phyloP scores from a whole-genome alignment of 805 yeast species.

The Brettanomyces nanus region DNA sequence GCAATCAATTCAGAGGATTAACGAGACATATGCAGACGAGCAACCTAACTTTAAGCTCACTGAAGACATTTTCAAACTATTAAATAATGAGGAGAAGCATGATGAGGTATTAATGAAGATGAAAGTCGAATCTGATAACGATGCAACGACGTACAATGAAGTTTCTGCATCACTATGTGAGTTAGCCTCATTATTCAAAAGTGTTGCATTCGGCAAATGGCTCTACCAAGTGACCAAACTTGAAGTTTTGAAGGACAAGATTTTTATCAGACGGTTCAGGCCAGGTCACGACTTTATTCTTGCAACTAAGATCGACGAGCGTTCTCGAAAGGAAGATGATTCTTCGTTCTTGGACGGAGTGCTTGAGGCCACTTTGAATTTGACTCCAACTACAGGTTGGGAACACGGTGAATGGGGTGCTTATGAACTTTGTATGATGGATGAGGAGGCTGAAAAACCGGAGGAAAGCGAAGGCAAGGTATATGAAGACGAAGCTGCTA shows the following conservation, averaged over 20 bases:
- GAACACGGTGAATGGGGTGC: conserved; percentile 89
- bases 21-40: conserved; percentile 34
- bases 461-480: conserved; percentile 14
- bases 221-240: conserved; percentile 53
- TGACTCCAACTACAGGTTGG: conserved; percentile 85
- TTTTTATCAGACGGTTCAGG: conserved; percentile 77
- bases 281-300: conserved; percentile 92
- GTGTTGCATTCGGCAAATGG: conserved; percentile 63
- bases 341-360: conserved; percentile 35
- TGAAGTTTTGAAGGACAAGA: conserved; percentile 54
- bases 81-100: conserved; percentile 10
- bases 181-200: conserved; percentile 50
- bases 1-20: conserved; percentile 24
- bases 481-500: conserved; percentile 72
- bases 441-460: conserved; percentile 35
- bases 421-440: conserved; percentile 83
- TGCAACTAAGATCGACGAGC: conserved; percentile 50
- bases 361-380: conserved; percentile 71
- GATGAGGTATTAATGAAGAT: conserved; percentile 6
- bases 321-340: conserved; percentile 6
- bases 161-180: conserved; percentile 36
- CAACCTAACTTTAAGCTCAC: conserved; percentile 42
- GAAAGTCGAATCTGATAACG: conserved; percentile 10
- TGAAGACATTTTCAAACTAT: conserved; percentile 8
- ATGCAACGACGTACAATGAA: conserved; percentile 9